Evolutionary conservation across 805 yeast species (phyloP), one percentile per base, ranked within the genome.

Genomic region (Sugiyamaella qingdaonensis): DNA sequence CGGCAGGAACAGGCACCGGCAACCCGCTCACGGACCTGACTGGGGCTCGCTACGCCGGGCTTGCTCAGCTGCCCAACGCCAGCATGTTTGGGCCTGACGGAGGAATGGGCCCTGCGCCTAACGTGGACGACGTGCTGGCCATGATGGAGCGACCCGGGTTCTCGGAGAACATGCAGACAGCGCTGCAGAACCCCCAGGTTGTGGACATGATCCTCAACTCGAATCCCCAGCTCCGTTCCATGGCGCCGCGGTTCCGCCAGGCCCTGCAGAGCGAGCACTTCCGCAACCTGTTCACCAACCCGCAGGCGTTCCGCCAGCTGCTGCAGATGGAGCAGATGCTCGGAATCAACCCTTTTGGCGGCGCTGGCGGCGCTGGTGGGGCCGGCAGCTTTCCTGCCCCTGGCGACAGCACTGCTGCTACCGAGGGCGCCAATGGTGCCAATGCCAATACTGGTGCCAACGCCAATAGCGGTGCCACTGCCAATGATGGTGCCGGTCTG

Each of bases 31-130:
- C 96, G 10, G 97, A 86, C 58, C 75, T 92, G 58, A 92, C 98
- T 0, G 92, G 96, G 48, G 98, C 98, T 1, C 81, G 97, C 51
- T 94, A 90, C 65, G 97, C 98, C 2, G 99, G 99, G 1, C 84
- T 82, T 62, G 79, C 90, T 7, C 91, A 89, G 62, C 75, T 94
- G 69, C 98, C 99, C 4, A 78, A 87, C 2, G 88, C 89, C 1
- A 80, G 84, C 45, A 79, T 88, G 86, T 90, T 92, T 73, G 97
- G 97, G 1, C 91, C 96, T 27, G 97, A 91, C 68, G 96, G 95
- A 39, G 98, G 97, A 14, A 80, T 86, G 88, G 84, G 84, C 42
- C 80, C 79, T 45, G 72, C 84, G 62, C 91, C 95, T 10, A 83
- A 81, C 61, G 86, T 88, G 46, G 91, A 85, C 48, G 90, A 87